Base-by-base conservation (phyloP, 305 asterid genomes). In the Fraxinus xanthoxyloides region DNA sequence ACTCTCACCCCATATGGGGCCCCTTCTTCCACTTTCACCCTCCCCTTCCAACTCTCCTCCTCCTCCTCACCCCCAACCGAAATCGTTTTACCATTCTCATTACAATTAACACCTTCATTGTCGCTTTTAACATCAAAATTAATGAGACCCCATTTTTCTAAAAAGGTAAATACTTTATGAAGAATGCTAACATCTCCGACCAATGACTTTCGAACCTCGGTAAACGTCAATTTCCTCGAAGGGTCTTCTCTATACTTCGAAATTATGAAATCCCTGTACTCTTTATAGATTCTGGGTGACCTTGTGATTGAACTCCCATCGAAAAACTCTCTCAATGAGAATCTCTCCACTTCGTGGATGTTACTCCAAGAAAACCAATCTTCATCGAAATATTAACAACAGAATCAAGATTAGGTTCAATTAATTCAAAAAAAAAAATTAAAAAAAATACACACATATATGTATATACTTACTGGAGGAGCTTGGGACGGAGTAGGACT, bases 1-100 rank as follows among this genome's bases (percentile, higher is more conserved):
- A 93, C 97, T 85, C 95, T 91, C 80, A 93, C 97, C 80, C 98
- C 98, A 88, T 95, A 86, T 2, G 98, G 98, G 5, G 98, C 93
- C 48, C 98, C 98, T 91, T 93, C 97, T 84, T 95, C 98, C 85
- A 89, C 88, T 90, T 90, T 92, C 84, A 95, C 85, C 86, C 88
- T 89, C 87, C 92, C 92, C 90, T 73, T 89, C 85, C 87, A 92
- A 82, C 78, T 82, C 85, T 89, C 65, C 9, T 54, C 65, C 63
- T 77, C 94, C 83, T 89, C 90, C 30, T 30, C 78, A 46, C 13
- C 79, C 83, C 75, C 81, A 82, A 69, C 31, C 72, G 83, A 75
- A 36, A 74, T 75, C 80, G 80, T 8, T 56, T 24, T 78, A 81
- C 23, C 76, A 40, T 84, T 48, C 76, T 79, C 84, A 3, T 51